Conservation (phyloP, 129 eudicot species). For the Gnaphalium uliginosum region DNA sequence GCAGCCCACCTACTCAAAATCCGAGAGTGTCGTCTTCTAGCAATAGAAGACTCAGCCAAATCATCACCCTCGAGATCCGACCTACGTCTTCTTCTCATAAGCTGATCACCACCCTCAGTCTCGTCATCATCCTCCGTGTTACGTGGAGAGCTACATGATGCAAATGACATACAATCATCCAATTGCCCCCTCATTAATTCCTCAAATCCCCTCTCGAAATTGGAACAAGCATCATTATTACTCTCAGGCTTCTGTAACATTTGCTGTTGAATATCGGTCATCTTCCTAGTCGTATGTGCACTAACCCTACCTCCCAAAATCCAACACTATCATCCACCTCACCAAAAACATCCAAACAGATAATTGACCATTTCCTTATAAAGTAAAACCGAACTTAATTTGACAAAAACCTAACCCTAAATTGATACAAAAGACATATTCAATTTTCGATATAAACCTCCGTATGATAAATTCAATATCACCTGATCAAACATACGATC, state of each 20-base stretch:
- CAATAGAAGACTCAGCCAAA: conserved; percentile 93
- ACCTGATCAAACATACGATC: conserved; percentile 32
- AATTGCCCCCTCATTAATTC: conserved; percentile 88
- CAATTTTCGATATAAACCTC: conserved; percentile 10
- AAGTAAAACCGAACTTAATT: conserved; percentile 16
- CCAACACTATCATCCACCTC: conserved; percentile 23
- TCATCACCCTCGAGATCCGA: conserved; percentile 98
- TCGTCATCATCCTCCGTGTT: conserved; percentile 79
- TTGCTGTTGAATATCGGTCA: conserved; percentile 72
- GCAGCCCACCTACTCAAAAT: conserved; percentile 95
- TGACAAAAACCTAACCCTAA: conserved; percentile 24
- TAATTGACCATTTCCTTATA: conserved; percentile 21
- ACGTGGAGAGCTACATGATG: conserved; percentile 80
- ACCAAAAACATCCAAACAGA: conserved; percentile 36
- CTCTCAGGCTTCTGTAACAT: conserved; percentile 83
- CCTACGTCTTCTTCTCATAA: conserved; percentile 86
- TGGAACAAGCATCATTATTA: conserved; percentile 47
- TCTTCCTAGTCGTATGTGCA: conserved; percentile 22
- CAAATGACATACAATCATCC: conserved; percentile 91
- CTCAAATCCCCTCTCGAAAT: conserved; percentile 79
- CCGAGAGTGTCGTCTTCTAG: conserved; percentile 86
- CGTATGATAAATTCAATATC: conserved; percentile 11
- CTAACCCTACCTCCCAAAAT: conserved; percentile 36
- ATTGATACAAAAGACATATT: conserved; percentile 30
- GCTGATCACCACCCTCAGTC: conserved; percentile 74